Evolutionary conservation across 352 stramenopile genomes (phyloP).

Genomic region (Phytopythium chamaehyphon): DNA sequence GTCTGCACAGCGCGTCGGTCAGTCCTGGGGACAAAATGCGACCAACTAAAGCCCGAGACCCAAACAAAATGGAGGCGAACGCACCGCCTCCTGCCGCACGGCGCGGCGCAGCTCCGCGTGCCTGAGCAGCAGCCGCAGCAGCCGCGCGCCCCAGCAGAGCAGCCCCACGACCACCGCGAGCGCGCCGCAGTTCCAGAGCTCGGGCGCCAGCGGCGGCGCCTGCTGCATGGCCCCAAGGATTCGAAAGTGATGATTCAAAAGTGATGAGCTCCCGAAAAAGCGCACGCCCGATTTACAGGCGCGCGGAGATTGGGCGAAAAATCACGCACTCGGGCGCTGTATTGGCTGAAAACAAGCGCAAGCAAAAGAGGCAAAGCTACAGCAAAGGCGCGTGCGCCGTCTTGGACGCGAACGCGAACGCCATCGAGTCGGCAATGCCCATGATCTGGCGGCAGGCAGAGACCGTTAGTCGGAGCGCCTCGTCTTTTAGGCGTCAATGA

Average conservation of each 20-base stretch:
- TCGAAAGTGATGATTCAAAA: too few species aligned
- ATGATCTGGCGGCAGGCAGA: slow-evolving; percentile 36
- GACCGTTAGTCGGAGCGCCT: neutral
- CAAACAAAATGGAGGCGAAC: too few species aligned
- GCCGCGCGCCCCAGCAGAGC: slow-evolving; percentile 35
- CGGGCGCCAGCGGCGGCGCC: slow-evolving; percentile 25
- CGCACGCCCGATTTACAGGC: slow-evolving; percentile 5
- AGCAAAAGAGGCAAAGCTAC: slow-evolving; percentile 9
- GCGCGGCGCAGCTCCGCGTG: slow-evolving; percentile 38
- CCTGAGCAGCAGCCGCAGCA: slow-evolving; percentile 31
- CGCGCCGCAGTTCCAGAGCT: slow-evolving; percentile 60
- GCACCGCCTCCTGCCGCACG: slow-evolving; percentile 35
- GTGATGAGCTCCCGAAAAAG: too few species aligned
- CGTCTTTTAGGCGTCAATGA: slow-evolving; percentile 1
- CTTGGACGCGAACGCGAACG: slow-evolving; percentile 52
- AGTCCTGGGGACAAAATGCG: neutral
- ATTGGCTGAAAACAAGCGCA: slow-evolving; percentile 17
- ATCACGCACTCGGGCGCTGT: neutral
- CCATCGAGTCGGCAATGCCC: slow-evolving; percentile 62
- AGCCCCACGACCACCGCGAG: slow-evolving; percentile 40
- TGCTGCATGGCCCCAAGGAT: slow-evolving; percentile 5
- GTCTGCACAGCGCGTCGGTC: slow-evolving; percentile 1
- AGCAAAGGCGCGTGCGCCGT: slow-evolving; percentile 36
- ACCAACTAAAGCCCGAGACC: too few species aligned
- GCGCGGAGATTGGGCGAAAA: slow-evolving; percentile 12